Evolutionary conservation across 371 early-diverging fungal genomes (phyloP), one percentile per base, ranked within the genome.

Genomic region (Rhizopus sp.): DNA sequence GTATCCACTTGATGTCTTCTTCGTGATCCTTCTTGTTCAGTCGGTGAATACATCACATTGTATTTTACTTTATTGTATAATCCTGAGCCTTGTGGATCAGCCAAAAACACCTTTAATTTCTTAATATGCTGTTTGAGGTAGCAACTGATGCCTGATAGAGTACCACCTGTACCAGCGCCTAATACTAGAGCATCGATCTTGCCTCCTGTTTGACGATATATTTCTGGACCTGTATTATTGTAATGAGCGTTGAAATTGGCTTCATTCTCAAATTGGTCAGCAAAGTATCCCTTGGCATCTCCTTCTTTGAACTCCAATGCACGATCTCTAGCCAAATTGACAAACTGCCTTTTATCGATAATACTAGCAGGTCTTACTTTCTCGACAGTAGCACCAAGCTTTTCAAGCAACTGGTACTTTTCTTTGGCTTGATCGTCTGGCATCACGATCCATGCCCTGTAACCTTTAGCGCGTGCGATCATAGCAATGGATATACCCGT

Each of bases 1-100:
- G 98, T 91, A 66, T 97, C 98, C 17, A 96, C 92, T 68, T 98
- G 98, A 69, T 98, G 96, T 7, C 98, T 85, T 50, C 80, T 79
- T 13, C 98, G 77, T 6, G 83, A 90, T 4, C 98, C 98, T 72
- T 98, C 98, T 33, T 87, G 83, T 63, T 96, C 96, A 5, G 84
- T 83, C 1, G 89, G 84, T 0, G 94, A 72, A 75, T 92, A 98
- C 91, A 97, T 87, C 60, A 93, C 84, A 52, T 89, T 88, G 69
- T 91, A 88, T 64, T 91, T 90, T 64, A 98, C 90, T 60, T 92
- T 92, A 81, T 95, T 87, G 61, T 84, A 94, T 34, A 97, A 65
- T 3, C 97, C 96, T 0, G 96, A 95, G 4, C 98, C 97, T 55
- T 84, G 88, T 3, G 98, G 98, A 66, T 97, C 98, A 0, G 94